Evolutionary conservation across 192 early-diverging fungal species (phyloP).

Genomic region (Backusella tuberculispora): DNA sequence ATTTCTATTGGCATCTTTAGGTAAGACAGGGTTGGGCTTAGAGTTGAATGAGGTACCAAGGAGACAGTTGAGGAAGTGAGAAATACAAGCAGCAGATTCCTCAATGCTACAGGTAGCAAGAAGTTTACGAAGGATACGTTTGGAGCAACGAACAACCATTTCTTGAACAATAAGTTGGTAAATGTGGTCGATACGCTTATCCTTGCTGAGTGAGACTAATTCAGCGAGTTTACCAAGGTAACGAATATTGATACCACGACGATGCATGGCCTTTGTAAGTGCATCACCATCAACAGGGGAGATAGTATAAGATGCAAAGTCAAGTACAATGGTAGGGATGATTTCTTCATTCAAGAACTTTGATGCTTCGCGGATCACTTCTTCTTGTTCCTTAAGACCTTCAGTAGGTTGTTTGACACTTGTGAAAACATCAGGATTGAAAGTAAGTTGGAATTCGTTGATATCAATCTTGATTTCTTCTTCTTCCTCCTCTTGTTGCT

Average conservation of each 20-base stretch:
- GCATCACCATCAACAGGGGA: conserved; percentile 81
- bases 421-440: conserved; percentile 70
- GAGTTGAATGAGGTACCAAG: conserved; percentile 65
- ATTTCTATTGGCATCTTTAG: conserved; percentile 38
- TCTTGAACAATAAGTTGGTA: conserved; percentile 77
- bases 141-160: conserved; percentile 86
- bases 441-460: conserved; percentile 49
- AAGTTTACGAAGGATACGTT: conserved; percentile 79
- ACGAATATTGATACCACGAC: conserved; percentile 96
- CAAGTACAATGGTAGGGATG: conserved; percentile 65
- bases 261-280: conserved; percentile 85
- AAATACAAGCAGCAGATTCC: conserved; percentile 64
- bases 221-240: conserved; percentile 83
- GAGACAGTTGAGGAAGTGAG: conserved; percentile 85
- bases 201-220: conserved; percentile 64
- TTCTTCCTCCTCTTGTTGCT: conserved; percentile 44
- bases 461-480: conserved; percentile 40
- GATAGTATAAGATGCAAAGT: conserved; percentile 67
- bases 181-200: conserved; percentile 57
- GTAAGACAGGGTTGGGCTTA: conserved; percentile 53
- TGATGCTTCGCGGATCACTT: conserved; percentile 73
- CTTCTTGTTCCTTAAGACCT: conserved; percentile 48
- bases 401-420: conserved; percentile 45
- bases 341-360: conserved; percentile 75
- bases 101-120: conserved; percentile 62